phyloP scores from a whole-genome alignment of 192 early-diverging fungal genomes.

The Mortierella alpina region DNA sequence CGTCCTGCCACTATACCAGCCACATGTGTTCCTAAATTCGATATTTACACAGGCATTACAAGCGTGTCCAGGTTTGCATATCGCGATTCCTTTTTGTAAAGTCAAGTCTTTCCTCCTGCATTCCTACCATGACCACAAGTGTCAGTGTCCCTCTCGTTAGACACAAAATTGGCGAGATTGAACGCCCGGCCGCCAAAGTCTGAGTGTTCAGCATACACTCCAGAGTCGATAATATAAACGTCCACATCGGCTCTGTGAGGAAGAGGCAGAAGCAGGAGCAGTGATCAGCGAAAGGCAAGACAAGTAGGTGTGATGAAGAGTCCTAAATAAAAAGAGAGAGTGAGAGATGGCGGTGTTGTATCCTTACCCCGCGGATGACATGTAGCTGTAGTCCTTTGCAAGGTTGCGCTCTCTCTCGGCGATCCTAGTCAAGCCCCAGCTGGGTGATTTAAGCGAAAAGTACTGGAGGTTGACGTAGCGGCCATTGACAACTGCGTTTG shows the following conservation, averaged over 20 bases:
- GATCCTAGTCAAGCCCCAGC: conserved; percentile 66
- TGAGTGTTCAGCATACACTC: conserved; percentile 56
- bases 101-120: background rate
- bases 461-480: conserved; percentile 74
- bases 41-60: background rate
- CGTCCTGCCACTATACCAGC: conserved; percentile 71
- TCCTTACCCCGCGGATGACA: conserved; percentile 66
- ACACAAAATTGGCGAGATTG: conserved; percentile 50
- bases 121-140: conserved; percentile 61
- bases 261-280: background rate
- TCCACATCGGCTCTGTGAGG: conserved; percentile 56
- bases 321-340: conserved; percentile 16
- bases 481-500: conserved; percentile 82
- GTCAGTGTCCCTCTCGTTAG: conserved; percentile 40
- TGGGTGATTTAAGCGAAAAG: conserved; percentile 74
- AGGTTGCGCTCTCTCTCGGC: conserved; percentile 50
- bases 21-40: conserved; percentile 57
- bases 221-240: conserved; percentile 76
- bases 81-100: background rate
- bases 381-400: conserved; percentile 64
- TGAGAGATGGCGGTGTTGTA: background rate
- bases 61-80: background rate
- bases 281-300: background rate
- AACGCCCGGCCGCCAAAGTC: conserved; percentile 64
- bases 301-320: background rate